Percentiles rank a stretch among this genome's conserved stretches.
These are phyloP conservation scores for Globisporangium nunn DNA, from an alignment of 352 stramenopile species.

Conservation along the genomic window DNA sequence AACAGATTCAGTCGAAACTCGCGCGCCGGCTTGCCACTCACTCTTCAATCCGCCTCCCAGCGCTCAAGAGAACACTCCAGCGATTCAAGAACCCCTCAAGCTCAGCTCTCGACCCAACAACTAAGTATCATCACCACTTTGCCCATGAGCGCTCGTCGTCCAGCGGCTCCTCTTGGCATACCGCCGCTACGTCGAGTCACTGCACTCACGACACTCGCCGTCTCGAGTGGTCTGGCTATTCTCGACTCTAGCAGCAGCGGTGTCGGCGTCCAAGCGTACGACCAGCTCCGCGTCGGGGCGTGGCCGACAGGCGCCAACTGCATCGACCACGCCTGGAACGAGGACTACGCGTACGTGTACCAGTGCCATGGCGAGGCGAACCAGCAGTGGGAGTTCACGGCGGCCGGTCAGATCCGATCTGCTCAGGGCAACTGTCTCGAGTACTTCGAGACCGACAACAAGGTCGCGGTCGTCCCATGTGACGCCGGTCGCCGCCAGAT, in stretches of 20 bases:
- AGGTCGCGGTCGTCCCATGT: neutral
- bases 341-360: too few species aligned
- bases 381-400: neutral
- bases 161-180: too few species aligned
- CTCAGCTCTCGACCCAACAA: neutral
- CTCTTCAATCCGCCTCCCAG: neutral
- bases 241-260: too few species aligned
- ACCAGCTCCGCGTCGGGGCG: neutral
- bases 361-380: neutral
- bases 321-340: neutral
- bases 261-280: too few species aligned
- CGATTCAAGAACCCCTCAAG: neutral
- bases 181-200: too few species aligned
- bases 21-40: neutral
- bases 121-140: neutral
- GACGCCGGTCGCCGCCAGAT: neutral
- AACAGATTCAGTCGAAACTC: too few species aligned
- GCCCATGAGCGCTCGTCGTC: too few species aligned
- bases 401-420: neutral
- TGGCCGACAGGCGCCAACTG: neutral
- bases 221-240: neutral
- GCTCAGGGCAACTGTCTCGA: neutral
- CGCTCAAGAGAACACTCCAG: neutral
- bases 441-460: neutral
- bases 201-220: too few species aligned